These are phyloP conservation scores for Apiotrichum siamense DNA, from an alignment of 1,284 basidiomycete genomes.

Conservation along the genomic window DNA sequence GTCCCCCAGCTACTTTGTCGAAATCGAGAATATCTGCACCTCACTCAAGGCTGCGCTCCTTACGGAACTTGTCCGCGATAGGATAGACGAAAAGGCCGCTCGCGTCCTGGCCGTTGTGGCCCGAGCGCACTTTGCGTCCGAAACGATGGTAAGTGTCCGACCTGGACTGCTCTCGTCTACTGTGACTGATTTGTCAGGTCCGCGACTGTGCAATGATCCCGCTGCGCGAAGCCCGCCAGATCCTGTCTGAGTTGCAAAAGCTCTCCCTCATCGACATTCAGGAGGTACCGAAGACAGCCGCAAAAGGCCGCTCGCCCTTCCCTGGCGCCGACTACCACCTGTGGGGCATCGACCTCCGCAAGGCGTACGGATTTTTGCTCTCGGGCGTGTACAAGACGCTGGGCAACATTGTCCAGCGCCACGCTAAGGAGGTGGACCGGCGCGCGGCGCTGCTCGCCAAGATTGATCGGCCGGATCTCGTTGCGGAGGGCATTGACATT, in stretches of 20 bases:
- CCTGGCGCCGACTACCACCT: constrained; percentile 50
- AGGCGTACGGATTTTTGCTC: constrained; percentile 70
- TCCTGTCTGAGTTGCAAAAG: constrained; percentile 70
- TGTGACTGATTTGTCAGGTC: constrained; percentile 55
- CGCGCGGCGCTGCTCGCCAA: constrained; percentile 65
- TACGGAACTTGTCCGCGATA: constrained; percentile 73
- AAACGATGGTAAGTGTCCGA: constrained; percentile 83
- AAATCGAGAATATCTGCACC: constrained; percentile 70
- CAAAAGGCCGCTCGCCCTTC: constrained; percentile 60
- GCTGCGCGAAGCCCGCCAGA: constrained; percentile 74
- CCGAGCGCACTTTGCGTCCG: constrained; percentile 90
- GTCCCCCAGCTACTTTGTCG: constrained; percentile 59
- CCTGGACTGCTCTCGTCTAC: not conserved
- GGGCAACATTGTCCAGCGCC: constrained; percentile 69
- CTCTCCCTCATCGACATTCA: constrained; percentile 79
- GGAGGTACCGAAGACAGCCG: constrained; percentile 80
- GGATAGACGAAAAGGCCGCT: constrained; percentile 78
- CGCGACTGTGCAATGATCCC: constrained; percentile 90
- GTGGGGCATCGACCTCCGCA: constrained; percentile 80
- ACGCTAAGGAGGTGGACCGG: constrained; percentile 63
- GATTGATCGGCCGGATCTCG: constrained; percentile 69
- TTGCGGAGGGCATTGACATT: constrained; percentile 56
- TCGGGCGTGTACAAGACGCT: constrained; percentile 77
- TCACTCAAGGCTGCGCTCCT: constrained; percentile 67
- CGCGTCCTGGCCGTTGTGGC: constrained; percentile 75